Base-by-base conservation (phyloP, 345 rosid genomes). In the Populus ilicifolia region DNA sequence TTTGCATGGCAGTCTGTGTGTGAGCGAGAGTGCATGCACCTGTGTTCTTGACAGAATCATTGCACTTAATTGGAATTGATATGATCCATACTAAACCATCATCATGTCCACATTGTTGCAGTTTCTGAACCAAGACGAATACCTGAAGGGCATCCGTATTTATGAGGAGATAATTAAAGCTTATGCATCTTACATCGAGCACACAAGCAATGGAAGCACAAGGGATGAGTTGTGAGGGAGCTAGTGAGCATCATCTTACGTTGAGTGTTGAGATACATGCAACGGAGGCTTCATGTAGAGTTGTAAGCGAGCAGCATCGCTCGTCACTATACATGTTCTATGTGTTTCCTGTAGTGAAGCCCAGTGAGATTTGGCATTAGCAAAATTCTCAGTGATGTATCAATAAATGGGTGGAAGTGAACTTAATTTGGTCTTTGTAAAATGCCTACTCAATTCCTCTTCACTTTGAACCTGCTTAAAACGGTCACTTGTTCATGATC, bases 51-150 rank as follows among this genome's bases (percentile, higher is more conserved):
- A n/a, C 62, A 54, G 11, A 54, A n/a, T 54, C 12, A 9, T 18
- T 18, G 63, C 63, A n/a, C 63, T 52, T 59, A 59, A 59, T n/a
- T 59, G 14, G 29, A 59, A 59, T 9, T 11, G 0, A 59, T 23
- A 23, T 0, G 9, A 56, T 56, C 12, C 14, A 56, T 56, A 56
- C 25, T 10, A n/a, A 59, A 59, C 29, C 68, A 8, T 44, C 41
- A 20, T 21, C 2, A 69, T 75, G 76, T 76, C 56, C 56, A 12
- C 43, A 67, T 71, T 84, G 75, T 77, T 78, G 84, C 93, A 93
- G 98, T 96, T 89, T 82, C 84, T 93, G 71, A 84, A 87, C 89
- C 87, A 89, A 82, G 88, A 77, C 8, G 97, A 93, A 84, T 93
- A 93, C 84, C 81, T 93, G 87, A 91, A 87, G 89, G 99, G 98